phyloP scores from a whole-genome alignment of 164 flowering plant species.

The Litsea cubeba region DNA sequence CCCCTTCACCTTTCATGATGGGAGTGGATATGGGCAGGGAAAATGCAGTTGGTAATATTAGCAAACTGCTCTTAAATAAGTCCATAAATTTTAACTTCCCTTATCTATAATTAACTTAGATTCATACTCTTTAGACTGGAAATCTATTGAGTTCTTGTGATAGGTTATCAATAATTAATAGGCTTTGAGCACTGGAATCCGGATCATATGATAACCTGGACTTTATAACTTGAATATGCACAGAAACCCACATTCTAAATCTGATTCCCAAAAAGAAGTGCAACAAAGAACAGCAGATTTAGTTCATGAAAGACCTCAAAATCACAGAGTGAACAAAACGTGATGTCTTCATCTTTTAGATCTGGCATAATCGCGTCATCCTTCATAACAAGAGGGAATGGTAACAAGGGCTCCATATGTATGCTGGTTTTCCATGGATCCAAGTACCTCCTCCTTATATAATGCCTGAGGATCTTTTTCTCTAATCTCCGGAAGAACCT shows the following conservation, averaged over 20 bases:
- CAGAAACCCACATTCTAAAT: slow-evolving; percentile 6
- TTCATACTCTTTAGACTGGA: not conserved
- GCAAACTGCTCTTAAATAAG: not conserved
- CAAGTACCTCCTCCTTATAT: slow-evolving; percentile 71
- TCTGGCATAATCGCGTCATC: slow-evolving; percentile 69
- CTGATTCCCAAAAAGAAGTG: not conserved
- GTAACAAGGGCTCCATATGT: slow-evolving; percentile 75
- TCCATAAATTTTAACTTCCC: not conserved
- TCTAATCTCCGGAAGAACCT: slow-evolving; percentile 70
- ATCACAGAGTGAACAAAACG: slow-evolving; percentile 76
- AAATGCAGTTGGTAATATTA: not conserved
- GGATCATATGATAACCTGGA: too few relatives aligned
- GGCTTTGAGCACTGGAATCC: too few relatives aligned
- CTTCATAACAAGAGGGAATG: slow-evolving; percentile 60
- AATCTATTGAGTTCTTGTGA: not conserved
- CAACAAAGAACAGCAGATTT: not conserved
- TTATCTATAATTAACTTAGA: not conserved
- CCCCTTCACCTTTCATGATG: not conserved
- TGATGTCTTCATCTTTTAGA: slow-evolving; percentile 54
- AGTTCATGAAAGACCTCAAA: slow-evolving; percentile 52
- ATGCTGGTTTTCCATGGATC: slow-evolving; percentile 47
- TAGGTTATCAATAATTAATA: too few relatives aligned
- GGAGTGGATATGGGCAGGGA: not conserved
- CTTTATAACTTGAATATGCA: not conserved
- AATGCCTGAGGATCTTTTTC: slow-evolving; percentile 63